Evolutionary conservation across 2,329 filamentous ascomycete genomes (phyloP).

Genomic region (Aspergillus cejpii): DNA sequence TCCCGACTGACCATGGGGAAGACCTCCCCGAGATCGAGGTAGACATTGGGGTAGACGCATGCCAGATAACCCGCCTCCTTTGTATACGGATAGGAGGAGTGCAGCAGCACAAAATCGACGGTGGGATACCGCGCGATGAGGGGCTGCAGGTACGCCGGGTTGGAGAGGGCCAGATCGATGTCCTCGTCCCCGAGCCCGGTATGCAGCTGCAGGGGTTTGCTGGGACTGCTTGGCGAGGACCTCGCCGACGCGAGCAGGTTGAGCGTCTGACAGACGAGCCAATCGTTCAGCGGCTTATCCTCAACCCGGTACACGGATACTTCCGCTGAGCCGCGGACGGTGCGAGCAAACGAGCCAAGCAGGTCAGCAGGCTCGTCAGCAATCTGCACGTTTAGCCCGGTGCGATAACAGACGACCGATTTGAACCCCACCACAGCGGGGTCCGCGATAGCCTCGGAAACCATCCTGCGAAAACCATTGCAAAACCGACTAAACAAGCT

Average conservation of each 20-base stretch:
- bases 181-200: conserved; percentile 77
- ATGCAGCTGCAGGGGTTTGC: conserved; percentile 76
- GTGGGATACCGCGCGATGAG: conserved; percentile 63
- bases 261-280: conserved; percentile 60
- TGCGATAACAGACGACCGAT: conserved; percentile 73
- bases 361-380: conserved; percentile 38
- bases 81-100: conserved; percentile 75
- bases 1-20: conserved; percentile 72
- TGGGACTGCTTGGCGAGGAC: conserved; percentile 33
- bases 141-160: conserved; percentile 66
- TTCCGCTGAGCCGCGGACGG: conserved; percentile 20
- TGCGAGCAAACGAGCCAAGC: conserved; percentile 25
- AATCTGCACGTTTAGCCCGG: conserved; percentile 59
- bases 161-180: conserved; percentile 61
- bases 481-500: conserved; percentile 22
- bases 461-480: conserved; percentile 33
- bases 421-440: conserved; percentile 72
- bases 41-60: conserved; percentile 69
- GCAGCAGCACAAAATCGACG: conserved; percentile 69
- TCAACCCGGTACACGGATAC: conserved; percentile 45
- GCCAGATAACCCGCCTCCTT: conserved; percentile 73
- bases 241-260: conserved; percentile 47
- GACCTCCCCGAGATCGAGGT: conserved; percentile 74
- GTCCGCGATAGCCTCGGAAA: conserved; percentile 56
- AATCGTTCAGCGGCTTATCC: conserved; percentile 60